A percentile compares a stretch with the other conserved stretches of the same genome.
Evolutionary conservation across 306 rosid species (phyloP).

Genomic region (Acacia crassicarpa): DNA sequence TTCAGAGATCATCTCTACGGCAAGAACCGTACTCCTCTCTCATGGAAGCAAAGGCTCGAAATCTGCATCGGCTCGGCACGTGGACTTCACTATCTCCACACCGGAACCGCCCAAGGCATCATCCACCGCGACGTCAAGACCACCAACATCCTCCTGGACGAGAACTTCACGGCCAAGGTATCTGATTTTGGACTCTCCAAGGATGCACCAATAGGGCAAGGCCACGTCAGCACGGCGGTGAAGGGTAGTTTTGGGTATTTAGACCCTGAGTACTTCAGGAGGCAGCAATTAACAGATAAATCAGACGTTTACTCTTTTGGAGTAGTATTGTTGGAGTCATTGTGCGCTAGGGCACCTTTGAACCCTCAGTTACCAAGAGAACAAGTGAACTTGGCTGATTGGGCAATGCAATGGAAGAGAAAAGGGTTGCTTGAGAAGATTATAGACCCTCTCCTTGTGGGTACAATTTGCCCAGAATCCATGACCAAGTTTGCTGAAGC

Average conservation of each 20-base stretch:
- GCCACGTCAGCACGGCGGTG: slow-evolving; percentile 66
- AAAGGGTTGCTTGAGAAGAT: slow-evolving; percentile 61
- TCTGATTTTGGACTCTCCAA: slow-evolving; percentile 66
- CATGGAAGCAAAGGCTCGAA: slow-evolving; percentile 67
- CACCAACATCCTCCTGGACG: slow-evolving; percentile 61
- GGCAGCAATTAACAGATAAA: slow-evolving; percentile 63
- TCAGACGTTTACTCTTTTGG: slow-evolving; percentile 71
- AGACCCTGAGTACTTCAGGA: slow-evolving; percentile 70
- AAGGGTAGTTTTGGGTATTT: slow-evolving; percentile 69
- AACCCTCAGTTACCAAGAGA: slow-evolving; percentile 57
- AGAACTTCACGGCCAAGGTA: slow-evolving; percentile 59
- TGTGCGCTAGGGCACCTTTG: slow-evolving; percentile 63
- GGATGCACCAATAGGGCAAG: slow-evolving; percentile 61
- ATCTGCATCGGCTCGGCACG: slow-evolving; percentile 61
- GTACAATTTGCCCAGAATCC: slow-evolving; percentile 50
- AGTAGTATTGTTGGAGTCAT: slow-evolving; percentile 55
- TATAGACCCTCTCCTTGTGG: slow-evolving; percentile 53
- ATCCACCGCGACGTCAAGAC: slow-evolving; percentile 67
- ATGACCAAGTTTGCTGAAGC: slow-evolving; percentile 69
- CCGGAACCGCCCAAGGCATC: slow-evolving; percentile 64
- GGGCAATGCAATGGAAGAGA: slow-evolving; percentile 71
- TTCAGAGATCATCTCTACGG: slow-evolving; percentile 68
- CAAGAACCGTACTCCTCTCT: slow-evolving; percentile 42
- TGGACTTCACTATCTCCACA: slow-evolving; percentile 68
- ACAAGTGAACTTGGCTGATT: slow-evolving; percentile 65